A percentile compares a stretch with the other conserved stretches of the same genome.
phyloP scores from a whole-genome alignment of 2,329 filamentous ascomycete species.

The Xylaria polymorpha region DNA sequence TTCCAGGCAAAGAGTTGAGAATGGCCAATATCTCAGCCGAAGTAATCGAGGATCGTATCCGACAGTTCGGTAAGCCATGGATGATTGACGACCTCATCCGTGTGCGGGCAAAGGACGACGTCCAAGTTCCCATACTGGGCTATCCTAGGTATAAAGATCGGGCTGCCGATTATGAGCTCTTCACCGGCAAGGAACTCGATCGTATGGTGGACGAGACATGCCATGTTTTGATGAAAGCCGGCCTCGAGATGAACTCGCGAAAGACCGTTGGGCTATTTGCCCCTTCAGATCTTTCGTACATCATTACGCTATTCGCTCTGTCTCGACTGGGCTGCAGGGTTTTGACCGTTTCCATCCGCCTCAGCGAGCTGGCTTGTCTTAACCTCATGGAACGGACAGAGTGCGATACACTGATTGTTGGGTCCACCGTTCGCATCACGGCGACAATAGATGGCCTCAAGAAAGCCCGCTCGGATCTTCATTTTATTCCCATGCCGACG shows the following conservation, averaged over 20 bases:
- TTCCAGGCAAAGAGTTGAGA: constrained; percentile 5
- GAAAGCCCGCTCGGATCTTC: constrained; percentile 40
- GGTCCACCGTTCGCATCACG: constrained; percentile 50
- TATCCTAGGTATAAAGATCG: constrained; percentile 52
- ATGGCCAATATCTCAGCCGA: constrained; percentile 48
- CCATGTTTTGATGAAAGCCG: constrained; percentile 48
- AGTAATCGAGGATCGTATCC: constrained; percentile 46
- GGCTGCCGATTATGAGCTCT: constrained; percentile 53
- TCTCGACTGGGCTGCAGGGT: constrained; percentile 57
- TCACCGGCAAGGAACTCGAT: constrained; percentile 55
- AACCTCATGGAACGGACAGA: constrained; percentile 54
- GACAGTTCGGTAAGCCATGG: constrained; percentile 54
- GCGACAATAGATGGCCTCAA: constrained; percentile 48
- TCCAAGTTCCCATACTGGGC: constrained; percentile 56
- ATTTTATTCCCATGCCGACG: constrained; percentile 41
- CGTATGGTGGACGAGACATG: constrained; percentile 55
- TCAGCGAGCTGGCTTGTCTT: constrained; percentile 55
- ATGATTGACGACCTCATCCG: constrained; percentile 57
- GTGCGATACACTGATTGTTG: constrained; percentile 53
- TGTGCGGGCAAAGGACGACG: constrained; percentile 51
- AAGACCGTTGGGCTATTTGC: constrained; percentile 55
- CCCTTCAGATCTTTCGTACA: constrained; percentile 55
- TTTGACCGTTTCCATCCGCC: constrained; percentile 57
- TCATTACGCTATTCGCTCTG: constrained; percentile 57
- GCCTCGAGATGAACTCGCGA: constrained; percentile 47